Conservation (phyloP, 129 eudicot species). For the Pseudognaphalium luteoalbum region DNA sequence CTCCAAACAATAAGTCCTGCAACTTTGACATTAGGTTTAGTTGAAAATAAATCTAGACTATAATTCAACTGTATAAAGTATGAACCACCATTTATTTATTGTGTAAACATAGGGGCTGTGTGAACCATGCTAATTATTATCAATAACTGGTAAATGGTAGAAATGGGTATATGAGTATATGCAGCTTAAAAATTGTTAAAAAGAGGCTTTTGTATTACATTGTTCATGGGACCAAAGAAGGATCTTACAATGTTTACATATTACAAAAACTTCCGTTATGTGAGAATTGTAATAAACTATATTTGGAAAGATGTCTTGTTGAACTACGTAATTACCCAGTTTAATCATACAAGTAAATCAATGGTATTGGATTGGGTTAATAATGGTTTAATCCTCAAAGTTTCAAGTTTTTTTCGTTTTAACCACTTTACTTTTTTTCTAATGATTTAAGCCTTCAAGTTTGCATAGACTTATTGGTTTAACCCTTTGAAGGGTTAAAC, state of each 20-base stretch:
- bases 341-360: background rate
- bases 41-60: conserved; percentile 3
- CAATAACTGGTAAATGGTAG: too few species aligned
- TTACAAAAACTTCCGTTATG: too few species aligned
- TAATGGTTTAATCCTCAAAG: too few species aligned
- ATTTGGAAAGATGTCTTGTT: background rate
- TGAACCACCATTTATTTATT: background rate
- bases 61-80: background rate
- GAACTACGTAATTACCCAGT: background rate
- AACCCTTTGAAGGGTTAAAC: too few species aligned
- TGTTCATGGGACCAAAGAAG: background rate
- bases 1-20: background rate
- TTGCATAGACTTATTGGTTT: too few species aligned
- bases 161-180: background rate
- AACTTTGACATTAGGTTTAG: conserved; percentile 8
- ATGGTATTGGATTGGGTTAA: background rate
- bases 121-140: background rate
- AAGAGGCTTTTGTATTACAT: background rate
- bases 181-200: background rate
- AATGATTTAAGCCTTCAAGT: too few species aligned
- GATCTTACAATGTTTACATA: background rate
- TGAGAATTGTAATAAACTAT: too few species aligned
- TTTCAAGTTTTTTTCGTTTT: too few species aligned
- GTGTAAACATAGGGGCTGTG: background rate
- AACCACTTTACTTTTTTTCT: too few species aligned